Evolutionary conservation across 2,329 filamentous ascomycete genomes (phyloP).

Genomic region (Fusarium irregulare): DNA sequence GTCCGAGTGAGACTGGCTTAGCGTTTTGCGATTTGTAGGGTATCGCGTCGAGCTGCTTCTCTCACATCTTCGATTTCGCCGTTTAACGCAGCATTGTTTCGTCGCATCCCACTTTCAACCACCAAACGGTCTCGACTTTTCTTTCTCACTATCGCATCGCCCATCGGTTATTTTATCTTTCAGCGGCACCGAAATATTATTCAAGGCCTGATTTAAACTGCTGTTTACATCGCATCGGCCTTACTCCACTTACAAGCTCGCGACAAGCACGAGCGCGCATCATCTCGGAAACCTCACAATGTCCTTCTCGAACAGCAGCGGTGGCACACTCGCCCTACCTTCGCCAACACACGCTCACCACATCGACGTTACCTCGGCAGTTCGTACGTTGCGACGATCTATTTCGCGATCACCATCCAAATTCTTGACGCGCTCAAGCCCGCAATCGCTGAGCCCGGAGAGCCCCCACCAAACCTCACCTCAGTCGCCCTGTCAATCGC

Average conservation of each 20-base stretch:
- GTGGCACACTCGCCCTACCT: conserved; percentile 85
- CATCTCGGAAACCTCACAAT: conserved; percentile 56
- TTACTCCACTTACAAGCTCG: conserved; percentile 43
- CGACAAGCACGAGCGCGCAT: conserved; percentile 38
- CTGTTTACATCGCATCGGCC: conserved; percentile 43
- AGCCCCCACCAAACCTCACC: conserved; percentile 60
- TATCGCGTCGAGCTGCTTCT: conserved; percentile 37
- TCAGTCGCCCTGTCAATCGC: conserved; percentile 68
- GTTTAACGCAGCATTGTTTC: conserved; percentile 19
- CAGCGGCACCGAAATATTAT: conserved; percentile 18
- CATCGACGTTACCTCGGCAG: conserved; percentile 83
- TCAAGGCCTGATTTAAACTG: conserved; percentile 15
- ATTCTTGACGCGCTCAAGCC: conserved; percentile 69
- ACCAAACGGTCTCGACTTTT: conserved; percentile 14
- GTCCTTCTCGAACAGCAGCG: conserved; percentile 69
- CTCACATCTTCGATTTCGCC: conserved; percentile 27
- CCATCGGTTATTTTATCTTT: conserved; percentile 11
- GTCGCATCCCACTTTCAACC: conserved; percentile 18
- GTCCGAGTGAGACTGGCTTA: conserved; percentile 45
- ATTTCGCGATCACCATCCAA: conserved; percentile 95
- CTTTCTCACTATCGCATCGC: conserved; percentile 22
- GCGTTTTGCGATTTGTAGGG: conserved; percentile 44
- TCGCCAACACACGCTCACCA: conserved; percentile 87
- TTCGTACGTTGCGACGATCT: conserved; percentile 86
- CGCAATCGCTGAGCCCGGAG: conserved; percentile 60